These are phyloP conservation scores for Leptodontidium sp. DNA, from an alignment of 2,329 filamentous ascomycete species.

Conservation along the genomic window DNA sequence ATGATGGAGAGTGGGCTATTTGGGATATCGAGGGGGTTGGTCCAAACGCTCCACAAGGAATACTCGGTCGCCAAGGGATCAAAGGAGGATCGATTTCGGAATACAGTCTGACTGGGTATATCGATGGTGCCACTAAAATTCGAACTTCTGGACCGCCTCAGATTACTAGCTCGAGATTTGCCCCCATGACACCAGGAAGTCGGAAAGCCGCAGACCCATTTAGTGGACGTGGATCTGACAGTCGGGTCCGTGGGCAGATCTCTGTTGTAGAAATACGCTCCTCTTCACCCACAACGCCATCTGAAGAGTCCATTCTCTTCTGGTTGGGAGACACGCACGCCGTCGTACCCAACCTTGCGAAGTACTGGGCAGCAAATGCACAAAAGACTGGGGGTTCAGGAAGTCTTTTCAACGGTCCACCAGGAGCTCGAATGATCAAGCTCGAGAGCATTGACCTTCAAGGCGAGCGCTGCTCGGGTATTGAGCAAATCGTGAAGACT, in stretches of 20 bases:
- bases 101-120: constrained; percentile 65
- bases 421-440: constrained; percentile 40
- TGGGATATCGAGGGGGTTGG: constrained; percentile 71
- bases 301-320: constrained; percentile 46
- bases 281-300: constrained; percentile 37
- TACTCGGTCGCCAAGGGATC: constrained; percentile 49
- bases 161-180: constrained; percentile 58
- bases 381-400: constrained; percentile 36
- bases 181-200: constrained; percentile 70
- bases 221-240: constrained; percentile 29
- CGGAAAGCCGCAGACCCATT: constrained; percentile 49
- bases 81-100: constrained; percentile 64
- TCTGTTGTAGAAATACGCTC: constrained; percentile 42
- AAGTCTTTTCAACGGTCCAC: constrained; percentile 40
- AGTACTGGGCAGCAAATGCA: constrained; percentile 45
- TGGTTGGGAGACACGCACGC: constrained; percentile 46
- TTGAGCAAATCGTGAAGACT: constrained; percentile 42
- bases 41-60: constrained; percentile 57
- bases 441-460: constrained; percentile 45
- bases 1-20: constrained; percentile 72
- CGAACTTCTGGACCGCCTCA: constrained; percentile 37
- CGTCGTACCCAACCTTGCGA: constrained; percentile 45
- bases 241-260: constrained; percentile 41
- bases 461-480: constrained; percentile 45
- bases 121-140: constrained; percentile 60